These are phyloP conservation scores for Aspergillus sp. DNA, from an alignment of 2,329 filamentous ascomycete species.

Conservation along the genomic window DNA sequence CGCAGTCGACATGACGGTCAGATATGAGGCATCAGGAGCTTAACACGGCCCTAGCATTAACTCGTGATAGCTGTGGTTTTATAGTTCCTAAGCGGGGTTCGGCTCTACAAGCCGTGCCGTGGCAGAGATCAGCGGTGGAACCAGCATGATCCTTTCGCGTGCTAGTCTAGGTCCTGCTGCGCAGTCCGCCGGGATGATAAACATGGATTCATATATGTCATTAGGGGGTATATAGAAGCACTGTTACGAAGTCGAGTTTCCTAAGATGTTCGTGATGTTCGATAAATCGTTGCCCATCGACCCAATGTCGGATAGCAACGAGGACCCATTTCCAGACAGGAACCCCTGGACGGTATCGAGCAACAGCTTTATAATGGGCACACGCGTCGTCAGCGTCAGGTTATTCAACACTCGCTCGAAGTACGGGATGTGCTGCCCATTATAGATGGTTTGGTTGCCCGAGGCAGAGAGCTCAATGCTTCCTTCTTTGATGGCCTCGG, in stretches of 20 bases:
- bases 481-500: slow-evolving; percentile 36
- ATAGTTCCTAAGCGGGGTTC: not conserved
- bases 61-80: not conserved
- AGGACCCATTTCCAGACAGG: not conserved
- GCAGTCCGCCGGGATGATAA: not conserved
- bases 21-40: not conserved
- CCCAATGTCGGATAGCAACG: not conserved
- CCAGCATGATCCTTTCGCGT: no score
- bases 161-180: not conserved
- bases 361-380: slow-evolving; percentile 41
- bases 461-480: slow-evolving; percentile 42
- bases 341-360: slow-evolving; percentile 23
- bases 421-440: slow-evolving; percentile 45
- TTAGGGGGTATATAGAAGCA: not conserved
- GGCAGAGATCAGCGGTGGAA: not conserved
- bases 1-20: not conserved
- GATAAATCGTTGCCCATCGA: not conserved
- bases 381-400: slow-evolving; percentile 33
- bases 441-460: slow-evolving; percentile 42
- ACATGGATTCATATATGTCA: not conserved
- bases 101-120: not conserved
- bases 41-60: not conserved
- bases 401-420: slow-evolving; percentile 45
- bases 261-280: not conserved
- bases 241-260: not conserved